phyloP scores from a whole-genome alignment of 306 rosid genomes.

The Acacia confusa region DNA sequence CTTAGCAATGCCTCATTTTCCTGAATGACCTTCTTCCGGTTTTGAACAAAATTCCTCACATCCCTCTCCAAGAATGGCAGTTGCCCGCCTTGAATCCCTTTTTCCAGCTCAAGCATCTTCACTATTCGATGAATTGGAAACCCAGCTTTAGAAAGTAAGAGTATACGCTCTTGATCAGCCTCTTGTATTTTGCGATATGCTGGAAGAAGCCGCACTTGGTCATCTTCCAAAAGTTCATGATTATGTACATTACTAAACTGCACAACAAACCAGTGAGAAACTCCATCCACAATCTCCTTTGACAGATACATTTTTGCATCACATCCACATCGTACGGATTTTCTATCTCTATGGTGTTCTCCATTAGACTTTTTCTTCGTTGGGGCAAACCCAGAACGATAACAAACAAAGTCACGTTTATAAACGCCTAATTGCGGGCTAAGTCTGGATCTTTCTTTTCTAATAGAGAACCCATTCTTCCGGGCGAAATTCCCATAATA shows the following conservation, averaged over 20 bases:
- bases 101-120: slow-evolving; percentile 91
- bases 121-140: slow-evolving; percentile 92
- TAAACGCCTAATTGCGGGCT: slow-evolving; percentile 91
- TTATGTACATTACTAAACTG: slow-evolving; percentile 91
- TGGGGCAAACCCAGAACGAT: slow-evolving; percentile 92
- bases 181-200: slow-evolving; percentile 88
- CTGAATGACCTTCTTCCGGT: slow-evolving; percentile 82
- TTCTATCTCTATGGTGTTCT: slow-evolving; percentile 90
- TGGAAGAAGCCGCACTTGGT: slow-evolving; percentile 92
- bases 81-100: slow-evolving; percentile 93
- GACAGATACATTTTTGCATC: slow-evolving; percentile 95
- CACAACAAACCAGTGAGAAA: slow-evolving; percentile 88
- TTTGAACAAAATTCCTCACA: slow-evolving; percentile 91
- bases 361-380: slow-evolving; percentile 78
- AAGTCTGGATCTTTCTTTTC: slow-evolving; percentile 90
- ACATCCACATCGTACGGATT: slow-evolving; percentile 91
- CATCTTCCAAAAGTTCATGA: slow-evolving; percentile 94
- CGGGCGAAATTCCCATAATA: slow-evolving; percentile 85
- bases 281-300: slow-evolving; percentile 84
- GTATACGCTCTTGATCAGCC: slow-evolving; percentile 89
- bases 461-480: slow-evolving; percentile 83
- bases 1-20: slow-evolving; percentile 81
- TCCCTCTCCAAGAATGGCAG: slow-evolving; percentile 94
- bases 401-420: slow-evolving; percentile 95
- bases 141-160: slow-evolving; percentile 89